These are phyloP conservation scores for Ascoidea asiatica DNA, from an alignment of 805 yeast species.

Conservation along the genomic window DNA sequence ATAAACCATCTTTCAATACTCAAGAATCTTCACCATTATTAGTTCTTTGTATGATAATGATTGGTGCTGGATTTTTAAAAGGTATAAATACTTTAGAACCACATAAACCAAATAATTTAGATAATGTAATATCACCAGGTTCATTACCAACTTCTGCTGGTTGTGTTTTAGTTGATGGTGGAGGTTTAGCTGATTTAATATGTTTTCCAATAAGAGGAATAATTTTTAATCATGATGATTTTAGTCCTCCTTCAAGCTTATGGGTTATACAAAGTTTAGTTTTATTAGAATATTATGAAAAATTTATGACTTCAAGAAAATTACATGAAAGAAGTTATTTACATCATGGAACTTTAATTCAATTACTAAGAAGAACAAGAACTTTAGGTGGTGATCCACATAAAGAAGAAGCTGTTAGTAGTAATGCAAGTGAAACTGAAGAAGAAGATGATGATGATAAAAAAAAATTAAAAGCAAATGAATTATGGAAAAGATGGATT, in stretches of 20 bases:
- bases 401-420: conserved; percentile 14
- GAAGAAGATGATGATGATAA: conserved; percentile 16
- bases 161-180: conserved; percentile 5
- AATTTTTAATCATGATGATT: conserved; percentile 57
- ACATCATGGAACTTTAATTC: conserved; percentile 81
- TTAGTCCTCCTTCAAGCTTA: conserved; percentile 61
- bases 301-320: conserved; percentile 50
- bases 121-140: background rate
- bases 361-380: conserved; percentile 62
- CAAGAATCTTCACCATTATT: conserved; percentile 36
- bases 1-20: conserved; percentile 35
- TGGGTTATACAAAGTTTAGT: conserved; percentile 69
- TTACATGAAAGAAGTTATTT: conserved; percentile 75
- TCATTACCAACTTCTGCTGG: too few relatives aligned
- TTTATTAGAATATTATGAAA: conserved; percentile 69
- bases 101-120: too few relatives aligned
- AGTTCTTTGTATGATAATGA: conserved; percentile 38
- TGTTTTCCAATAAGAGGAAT: conserved; percentile 47
- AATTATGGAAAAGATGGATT: conserved; percentile 54
- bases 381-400: conserved; percentile 60
- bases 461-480: conserved; percentile 15
- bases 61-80: conserved; percentile 31
- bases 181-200: conserved; percentile 12
- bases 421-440: conserved; percentile 21
- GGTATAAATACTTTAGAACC: background rate